Conservation (phyloP, 495 filamentous ascomycete species). For the Aspergillus hancockii region DNA sequence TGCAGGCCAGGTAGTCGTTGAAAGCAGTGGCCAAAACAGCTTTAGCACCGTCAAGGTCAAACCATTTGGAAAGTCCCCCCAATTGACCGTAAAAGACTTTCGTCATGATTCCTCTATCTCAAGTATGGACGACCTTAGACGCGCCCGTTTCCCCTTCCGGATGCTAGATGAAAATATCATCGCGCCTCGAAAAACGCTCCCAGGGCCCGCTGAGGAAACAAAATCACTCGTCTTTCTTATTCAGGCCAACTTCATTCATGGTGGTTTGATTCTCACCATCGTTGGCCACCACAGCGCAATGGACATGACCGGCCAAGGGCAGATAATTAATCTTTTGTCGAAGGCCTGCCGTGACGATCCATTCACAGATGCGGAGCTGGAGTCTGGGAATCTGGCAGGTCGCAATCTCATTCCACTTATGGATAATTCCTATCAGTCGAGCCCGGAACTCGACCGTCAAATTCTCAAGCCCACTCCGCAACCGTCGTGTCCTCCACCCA, state of each 20-base stretch:
- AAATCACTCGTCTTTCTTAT: conserved; percentile 46
- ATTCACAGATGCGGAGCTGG: conserved; percentile 48
- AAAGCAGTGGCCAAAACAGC: conserved; percentile 32
- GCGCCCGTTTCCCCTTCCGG: conserved; percentile 47
- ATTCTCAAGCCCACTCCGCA: background rate
- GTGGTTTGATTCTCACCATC: conserved; percentile 50
- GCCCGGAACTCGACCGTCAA: conserved; percentile 10
- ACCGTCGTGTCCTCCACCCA: conserved; percentile 17
- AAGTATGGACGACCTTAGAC: conserved; percentile 41
- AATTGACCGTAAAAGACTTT: conserved; percentile 45
- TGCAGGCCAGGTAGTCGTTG: conserved; percentile 52
- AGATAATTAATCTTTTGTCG: conserved; percentile 51
- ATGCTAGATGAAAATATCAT: conserved; percentile 54
- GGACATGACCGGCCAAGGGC: conserved; percentile 55
- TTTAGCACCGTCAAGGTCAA: conserved; percentile 47
- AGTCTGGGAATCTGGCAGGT: conserved; percentile 46
- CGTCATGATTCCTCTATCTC: conserved; percentile 35
- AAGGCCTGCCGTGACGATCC: conserved; percentile 50
- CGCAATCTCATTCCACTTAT: conserved; percentile 42
- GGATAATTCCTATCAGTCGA: conserved; percentile 33
- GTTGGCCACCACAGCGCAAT: conserved; percentile 50
- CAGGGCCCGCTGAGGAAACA: conserved; percentile 4
- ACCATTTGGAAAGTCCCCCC: conserved; percentile 31
- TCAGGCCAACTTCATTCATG: conserved; percentile 54
- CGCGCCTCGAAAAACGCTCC: conserved; percentile 48